Conservation (phyloP, 495 filamentous ascomycete species). For the Pyronema domesticum region DNA sequence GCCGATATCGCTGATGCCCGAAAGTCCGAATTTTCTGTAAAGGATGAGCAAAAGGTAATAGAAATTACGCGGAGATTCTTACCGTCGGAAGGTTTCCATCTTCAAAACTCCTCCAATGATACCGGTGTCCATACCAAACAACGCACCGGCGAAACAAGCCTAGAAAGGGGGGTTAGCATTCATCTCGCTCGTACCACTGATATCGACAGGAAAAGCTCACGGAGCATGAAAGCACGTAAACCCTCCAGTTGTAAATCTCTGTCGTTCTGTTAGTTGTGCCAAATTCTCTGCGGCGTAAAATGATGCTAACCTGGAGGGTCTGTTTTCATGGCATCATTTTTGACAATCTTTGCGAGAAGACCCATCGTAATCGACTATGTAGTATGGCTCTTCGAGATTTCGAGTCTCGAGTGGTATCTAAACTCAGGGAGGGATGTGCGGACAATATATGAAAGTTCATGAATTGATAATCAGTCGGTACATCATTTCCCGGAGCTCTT, state of each 20-base stretch:
- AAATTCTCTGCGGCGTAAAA: background rate
- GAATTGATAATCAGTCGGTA: too few species aligned
- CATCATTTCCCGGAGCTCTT: too few species aligned
- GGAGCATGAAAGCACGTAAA: slow-evolving; percentile 49
- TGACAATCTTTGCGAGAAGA: slow-evolving; percentile 47
- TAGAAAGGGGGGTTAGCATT: slow-evolving; percentile 14
- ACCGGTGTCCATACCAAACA: slow-evolving; percentile 48
- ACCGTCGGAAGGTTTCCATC: slow-evolving; percentile 31
- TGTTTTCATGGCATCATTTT: slow-evolving; percentile 60
- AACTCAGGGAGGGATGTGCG: too few species aligned
- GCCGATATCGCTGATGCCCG: slow-evolving; percentile 9
- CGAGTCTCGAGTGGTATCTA: too few species aligned
- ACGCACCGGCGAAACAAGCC: slow-evolving; percentile 63
- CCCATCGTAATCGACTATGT: slow-evolving; percentile 17
- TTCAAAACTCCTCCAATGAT: slow-evolving; percentile 49
- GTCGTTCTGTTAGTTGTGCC: background rate
- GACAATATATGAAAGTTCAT: too few species aligned
- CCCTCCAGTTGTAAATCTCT: slow-evolving; percentile 66
- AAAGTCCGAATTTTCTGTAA: slow-evolving; percentile 33
- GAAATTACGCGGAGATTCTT: slow-evolving; percentile 6
- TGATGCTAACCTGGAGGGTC: slow-evolving; percentile 33
- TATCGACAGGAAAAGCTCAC: slow-evolving; percentile 27
- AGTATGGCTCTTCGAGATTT: too few species aligned
- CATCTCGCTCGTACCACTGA: background rate
- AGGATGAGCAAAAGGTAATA: background rate